phyloP scores from a whole-genome alignment of 2,329 filamentous ascomycete species.

The Microdochium bolleyi region DNA sequence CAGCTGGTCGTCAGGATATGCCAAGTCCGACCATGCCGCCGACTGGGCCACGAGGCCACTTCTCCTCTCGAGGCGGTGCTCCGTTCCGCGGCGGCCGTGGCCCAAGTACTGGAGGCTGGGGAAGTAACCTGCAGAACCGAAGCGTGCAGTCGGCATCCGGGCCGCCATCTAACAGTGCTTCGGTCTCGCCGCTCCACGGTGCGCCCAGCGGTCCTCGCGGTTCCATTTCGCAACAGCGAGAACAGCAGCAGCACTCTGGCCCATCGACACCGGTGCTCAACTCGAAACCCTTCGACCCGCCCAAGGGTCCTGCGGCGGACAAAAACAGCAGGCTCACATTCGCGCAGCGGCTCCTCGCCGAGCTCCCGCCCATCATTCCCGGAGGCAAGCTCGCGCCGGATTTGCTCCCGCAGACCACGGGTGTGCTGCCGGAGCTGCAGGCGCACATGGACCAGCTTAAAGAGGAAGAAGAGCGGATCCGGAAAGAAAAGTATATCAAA shows the following conservation, averaged over 20 bases:
- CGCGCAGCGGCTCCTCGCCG: conserved; percentile 42
- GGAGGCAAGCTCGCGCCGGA: conserved; percentile 46
- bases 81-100: conserved; percentile 37
- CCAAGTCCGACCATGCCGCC: conserved; percentile 42
- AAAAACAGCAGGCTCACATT: conserved; percentile 31
- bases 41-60: conserved; percentile 46
- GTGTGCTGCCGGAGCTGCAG: conserved; percentile 45
- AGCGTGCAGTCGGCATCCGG: conserved; percentile 16
- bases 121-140: conserved; percentile 16
- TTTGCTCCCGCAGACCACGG: conserved; percentile 32
- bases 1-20: conserved; percentile 24
- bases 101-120: conserved; percentile 28
- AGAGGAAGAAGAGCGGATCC: conserved; percentile 50
- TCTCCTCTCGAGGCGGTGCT: conserved; percentile 34
- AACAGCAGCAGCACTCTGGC: conserved; percentile 14
- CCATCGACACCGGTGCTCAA: conserved; percentile 26
- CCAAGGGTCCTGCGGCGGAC: conserved; percentile 41
- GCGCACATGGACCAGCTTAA: conserved; percentile 43
- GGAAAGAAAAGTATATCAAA: conserved; percentile 42
- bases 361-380: conserved; percentile 41
- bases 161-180: conserved; percentile 23
- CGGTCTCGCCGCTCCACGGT: conserved; percentile 25
- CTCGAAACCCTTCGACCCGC: conserved; percentile 46
- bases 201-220: conserved; percentile 16
- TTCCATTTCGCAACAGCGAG: conserved; percentile 3